Percentiles rank a stretch among this genome's conserved stretches.
Conservation (phyloP, 2,329 filamentous ascomycete species). For the Curvularia sp. region DNA sequence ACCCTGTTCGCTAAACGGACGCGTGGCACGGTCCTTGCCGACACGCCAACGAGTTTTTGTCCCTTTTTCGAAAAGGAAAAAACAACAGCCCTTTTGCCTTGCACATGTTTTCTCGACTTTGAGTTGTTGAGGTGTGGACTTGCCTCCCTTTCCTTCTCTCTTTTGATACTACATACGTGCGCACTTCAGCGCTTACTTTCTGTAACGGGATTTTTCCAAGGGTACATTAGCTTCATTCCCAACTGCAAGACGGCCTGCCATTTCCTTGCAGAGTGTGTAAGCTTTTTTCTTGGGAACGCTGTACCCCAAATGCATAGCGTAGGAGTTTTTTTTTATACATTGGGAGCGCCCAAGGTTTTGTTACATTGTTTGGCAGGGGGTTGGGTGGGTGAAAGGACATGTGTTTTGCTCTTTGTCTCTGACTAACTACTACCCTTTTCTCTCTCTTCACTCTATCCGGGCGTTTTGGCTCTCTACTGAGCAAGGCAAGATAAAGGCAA, state of each 20-base stretch:
- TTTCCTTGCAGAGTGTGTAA: background rate
- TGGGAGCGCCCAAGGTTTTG: conserved; percentile 11
- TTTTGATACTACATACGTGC: conserved; percentile 8
- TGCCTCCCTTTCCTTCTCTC: background rate
- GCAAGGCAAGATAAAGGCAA: background rate
- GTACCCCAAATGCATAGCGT: conserved; percentile 44
- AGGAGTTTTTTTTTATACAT: conserved; percentile 35
- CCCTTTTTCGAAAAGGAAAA: conserved; percentile 4
- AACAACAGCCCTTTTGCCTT: background rate
- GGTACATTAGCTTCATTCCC: conserved; percentile 1
- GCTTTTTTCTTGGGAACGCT: conserved; percentile 11
- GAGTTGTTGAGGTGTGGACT: background rate
- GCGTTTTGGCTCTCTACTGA: background rate
- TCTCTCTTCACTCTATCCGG: conserved; percentile 9
- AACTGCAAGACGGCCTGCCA: background rate
- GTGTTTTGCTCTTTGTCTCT: background rate
- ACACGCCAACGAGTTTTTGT: conserved; percentile 13
- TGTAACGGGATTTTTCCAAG: background rate
- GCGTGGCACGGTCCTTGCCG: conserved; percentile 20
- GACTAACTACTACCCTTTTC: conserved; percentile 5
- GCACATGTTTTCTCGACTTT: background rate
- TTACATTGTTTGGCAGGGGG: conserved; percentile 24
- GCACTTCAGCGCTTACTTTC: background rate
- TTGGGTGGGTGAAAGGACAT: background rate
- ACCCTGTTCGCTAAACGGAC: conserved; percentile 23